Evolutionary conservation across 2,329 filamentous ascomycete species (phyloP), one percentile per base, ranked within the genome.

Genomic region (Endothia cerciana): DNA sequence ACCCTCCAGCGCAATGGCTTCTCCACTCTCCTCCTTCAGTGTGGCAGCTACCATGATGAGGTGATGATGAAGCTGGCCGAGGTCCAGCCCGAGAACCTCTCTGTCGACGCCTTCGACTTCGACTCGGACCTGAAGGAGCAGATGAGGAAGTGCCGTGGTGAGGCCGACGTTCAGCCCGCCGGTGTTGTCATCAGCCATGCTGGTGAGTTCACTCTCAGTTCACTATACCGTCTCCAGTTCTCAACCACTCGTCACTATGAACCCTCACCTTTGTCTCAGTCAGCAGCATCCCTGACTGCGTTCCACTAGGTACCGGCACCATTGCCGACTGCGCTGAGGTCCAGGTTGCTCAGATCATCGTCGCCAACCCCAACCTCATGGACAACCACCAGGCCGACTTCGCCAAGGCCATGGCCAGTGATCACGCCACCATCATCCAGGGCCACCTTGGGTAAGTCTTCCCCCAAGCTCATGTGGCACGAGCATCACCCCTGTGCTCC

Each of bases 301-400:
- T 3, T 6, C 25, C 19, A 17, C 5, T 61, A 97, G 94, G 94
- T 19, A 94, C 94, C 15, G 95, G 95, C 10, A 93, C 92, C 3
- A 93, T 98, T 36, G 83, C 98, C 0, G 93, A 94, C 75, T 92
- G 89, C 0, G 86, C 96, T 69, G 87, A 91, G 53, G 81, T 91
- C 62, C 86, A 87, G 17, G 81, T 93, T 0, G 89, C 92, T 2
- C 81, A 98, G n/a, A 85, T 99, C 60, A 92, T 97, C 0, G 93
- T 99, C 2, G 91, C 94, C 2, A 99, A 99, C 76, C 84, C 88
- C 1, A 82, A 83, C 7, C 85, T 99, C 0, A 85, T 97, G 72
- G 89, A 96, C 73, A 94, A 99, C 73, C 95, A 99, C 75, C 95
- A 99, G 77, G 85, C 88, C 25, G 93, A 98, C 76, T 85, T 99